phyloP scores from a whole-genome alignment of 2,329 filamentous ascomycete genomes.

The Cyclaneusma minus region DNA sequence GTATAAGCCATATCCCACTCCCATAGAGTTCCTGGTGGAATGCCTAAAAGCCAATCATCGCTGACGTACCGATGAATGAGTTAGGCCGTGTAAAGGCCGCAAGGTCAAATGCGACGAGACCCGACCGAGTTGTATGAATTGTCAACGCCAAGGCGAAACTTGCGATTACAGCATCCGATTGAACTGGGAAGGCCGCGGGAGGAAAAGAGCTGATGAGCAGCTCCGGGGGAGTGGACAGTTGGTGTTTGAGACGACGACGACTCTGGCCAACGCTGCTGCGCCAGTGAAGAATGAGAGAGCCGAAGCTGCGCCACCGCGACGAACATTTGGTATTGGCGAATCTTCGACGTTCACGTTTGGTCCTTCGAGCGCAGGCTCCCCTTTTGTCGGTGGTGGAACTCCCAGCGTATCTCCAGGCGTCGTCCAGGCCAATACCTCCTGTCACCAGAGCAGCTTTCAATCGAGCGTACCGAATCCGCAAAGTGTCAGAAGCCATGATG shows the following conservation, averaged over 20 bases:
- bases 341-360: constrained; percentile 1
- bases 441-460: background rate
- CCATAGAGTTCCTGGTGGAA: constrained; percentile 5
- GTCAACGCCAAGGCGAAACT: constrained; percentile 51
- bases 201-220: constrained; percentile 33
- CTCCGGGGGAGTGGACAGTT: constrained; percentile 7
- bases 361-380: constrained; percentile 1
- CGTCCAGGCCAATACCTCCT: background rate
- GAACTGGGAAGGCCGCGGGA: constrained; percentile 64
- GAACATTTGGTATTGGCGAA: constrained; percentile 1
- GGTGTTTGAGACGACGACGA: constrained; percentile 1
- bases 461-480: background rate
- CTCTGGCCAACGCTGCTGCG: background rate
- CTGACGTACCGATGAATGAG: constrained; percentile 4
- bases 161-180: constrained; percentile 73
- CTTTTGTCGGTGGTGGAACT: constrained; percentile 4
- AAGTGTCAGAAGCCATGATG: constrained; percentile 4
- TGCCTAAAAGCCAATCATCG: constrained; percentile 1
- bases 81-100: constrained; percentile 62
- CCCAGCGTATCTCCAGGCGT: too few species aligned
- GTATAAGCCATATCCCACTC: constrained; percentile 5
- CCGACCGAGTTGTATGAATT: constrained; percentile 58
- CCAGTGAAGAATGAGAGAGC: constrained; percentile 1
- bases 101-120: constrained; percentile 75
- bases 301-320: background rate